Conservation (phyloP, 345 rosid genomes). For the Chamaenerion angustifolium region DNA sequence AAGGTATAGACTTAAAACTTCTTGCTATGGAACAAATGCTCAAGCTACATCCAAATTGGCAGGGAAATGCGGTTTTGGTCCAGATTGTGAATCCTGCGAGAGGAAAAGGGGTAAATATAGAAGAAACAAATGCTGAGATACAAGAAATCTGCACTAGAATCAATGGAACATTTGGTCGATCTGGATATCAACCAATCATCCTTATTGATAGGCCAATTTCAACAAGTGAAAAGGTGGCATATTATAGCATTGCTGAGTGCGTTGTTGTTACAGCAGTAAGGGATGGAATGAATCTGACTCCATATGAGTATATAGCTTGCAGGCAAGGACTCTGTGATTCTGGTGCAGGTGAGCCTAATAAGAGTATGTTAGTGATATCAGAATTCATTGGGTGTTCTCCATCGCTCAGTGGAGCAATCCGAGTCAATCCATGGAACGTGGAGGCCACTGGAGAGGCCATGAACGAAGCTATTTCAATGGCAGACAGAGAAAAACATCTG, state of each 20-base stretch:
- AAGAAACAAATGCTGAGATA: constrained; percentile 15
- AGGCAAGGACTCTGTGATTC: constrained; percentile 16
- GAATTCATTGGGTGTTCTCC: constrained; percentile 35
- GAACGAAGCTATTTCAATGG: constrained; percentile 19
- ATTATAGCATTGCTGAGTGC: constrained; percentile 24
- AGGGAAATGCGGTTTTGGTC: constrained; percentile 20
- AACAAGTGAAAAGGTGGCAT: constrained; percentile 20
- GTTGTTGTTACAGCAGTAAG: constrained; percentile 29
- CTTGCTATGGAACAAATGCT: constrained; percentile 28
- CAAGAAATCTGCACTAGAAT: constrained; percentile 16
- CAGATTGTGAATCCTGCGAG: constrained; percentile 31
- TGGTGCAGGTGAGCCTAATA: constrained; percentile 7
- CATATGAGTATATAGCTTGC: constrained; percentile 23
- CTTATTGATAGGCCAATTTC: constrained; percentile 18
- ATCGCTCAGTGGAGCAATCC: constrained; percentile 29
- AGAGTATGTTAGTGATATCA: constrained; percentile 31
- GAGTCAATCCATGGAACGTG: constrained; percentile 34
- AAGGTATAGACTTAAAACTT: constrained; percentile 23
- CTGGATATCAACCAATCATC: constrained; percentile 24
- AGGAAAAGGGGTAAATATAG: constrained; percentile 17
- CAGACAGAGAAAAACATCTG: constrained; percentile 17
- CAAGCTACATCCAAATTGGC: constrained; percentile 17
- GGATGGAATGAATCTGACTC: constrained; percentile 31
- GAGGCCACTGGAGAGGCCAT: constrained; percentile 29
- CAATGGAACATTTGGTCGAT: constrained; percentile 19